Evolutionary conservation across 148 eudicot species (phyloP).

Genomic region (Selenicereus undatus): DNA sequence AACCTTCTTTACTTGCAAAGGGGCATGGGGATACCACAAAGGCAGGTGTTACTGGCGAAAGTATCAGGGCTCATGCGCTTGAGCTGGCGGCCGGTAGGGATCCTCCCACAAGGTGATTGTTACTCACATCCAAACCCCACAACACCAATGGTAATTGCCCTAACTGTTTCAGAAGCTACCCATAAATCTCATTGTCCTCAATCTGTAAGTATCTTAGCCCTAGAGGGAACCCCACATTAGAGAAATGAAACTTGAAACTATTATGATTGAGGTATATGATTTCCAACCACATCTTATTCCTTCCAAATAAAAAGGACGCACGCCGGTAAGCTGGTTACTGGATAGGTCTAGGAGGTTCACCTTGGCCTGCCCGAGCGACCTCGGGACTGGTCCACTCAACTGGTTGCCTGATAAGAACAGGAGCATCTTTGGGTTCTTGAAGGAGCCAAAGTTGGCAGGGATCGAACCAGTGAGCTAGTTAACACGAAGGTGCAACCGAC

Average conservation of each 20-base stretch:
- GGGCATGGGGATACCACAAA: conserved; percentile 46
- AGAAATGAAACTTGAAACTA: conserved; percentile 10
- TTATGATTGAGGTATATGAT: conserved; percentile 9
- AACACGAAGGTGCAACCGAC: no score
- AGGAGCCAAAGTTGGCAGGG: no score
- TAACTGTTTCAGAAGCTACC: conserved; percentile 19
- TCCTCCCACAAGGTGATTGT: conserved; percentile 41
- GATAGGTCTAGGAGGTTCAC: no score
- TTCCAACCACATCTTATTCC: not conserved
- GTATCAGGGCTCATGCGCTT: conserved; percentile 9
- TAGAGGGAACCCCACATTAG: not conserved
- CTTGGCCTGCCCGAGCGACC: no score
- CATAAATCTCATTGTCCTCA: conserved; percentile 29
- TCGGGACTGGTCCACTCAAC: no score
- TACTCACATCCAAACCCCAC: conserved; percentile 10
- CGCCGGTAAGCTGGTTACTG: no score
- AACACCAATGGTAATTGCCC: not conserved
- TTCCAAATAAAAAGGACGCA: no score
- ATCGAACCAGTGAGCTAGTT: no score
- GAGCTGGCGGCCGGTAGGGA: conserved; percentile 37
- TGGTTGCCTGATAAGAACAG: no score
- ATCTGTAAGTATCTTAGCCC: conserved; percentile 9
- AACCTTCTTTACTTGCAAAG: not conserved
- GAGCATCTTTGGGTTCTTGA: no score
- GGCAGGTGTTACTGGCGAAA: conserved; percentile 39